Evolutionary conservation across 2,329 filamentous ascomycete species (phyloP), one percentile per base, ranked within the genome.

Genomic region (Colletotrichum karsti): DNA sequence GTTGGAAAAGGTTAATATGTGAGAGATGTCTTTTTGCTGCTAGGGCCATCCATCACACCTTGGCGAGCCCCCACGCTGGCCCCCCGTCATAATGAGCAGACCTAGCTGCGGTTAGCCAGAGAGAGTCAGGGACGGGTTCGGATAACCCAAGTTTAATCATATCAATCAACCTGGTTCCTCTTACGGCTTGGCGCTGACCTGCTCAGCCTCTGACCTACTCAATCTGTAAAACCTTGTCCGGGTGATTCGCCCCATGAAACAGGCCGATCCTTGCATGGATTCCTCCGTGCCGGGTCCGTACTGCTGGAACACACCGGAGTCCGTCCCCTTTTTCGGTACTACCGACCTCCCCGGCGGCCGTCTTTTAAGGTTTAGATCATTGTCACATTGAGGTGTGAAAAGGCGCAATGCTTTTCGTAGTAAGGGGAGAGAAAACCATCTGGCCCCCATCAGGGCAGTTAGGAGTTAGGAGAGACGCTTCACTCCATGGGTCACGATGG

Each of bases 91-190:
- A 39, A 54, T 18, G 51, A 37, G 12, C 30, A 26, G 20, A 54
- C 20, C 22, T 26, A 28, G n/a, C 37, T 54, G 20, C 30, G 7
- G 18, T 26, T 10, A 57, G 41, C 30, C 24, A 42, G 35, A 42
- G 28, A 33, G 15, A 57, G 41, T 41, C 24, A 42, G 35, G 54
- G 28, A 28, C 33, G 28, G 22, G 20, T 37, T 35, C 35, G 41
- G 24, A 51, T 41, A 41, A 55, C 18, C 30, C n/a, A 48, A 12
- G 48, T 62, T 61, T 42, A 62, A 66, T 66, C 50, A 62, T 56
- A 50, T 39, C 48, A 66, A 66, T 66, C 57, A 66, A 66, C 58
- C 28, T 66, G 63, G 50, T 62, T 66, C 63, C 15, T 48, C 20
- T 54, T 42, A 33, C 15, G 24, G 48, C 62, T 66, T 66, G 63